Base-by-base conservation (phyloP, 768 basidiomycete genomes). In the Daedaleopsis nitida region DNA sequence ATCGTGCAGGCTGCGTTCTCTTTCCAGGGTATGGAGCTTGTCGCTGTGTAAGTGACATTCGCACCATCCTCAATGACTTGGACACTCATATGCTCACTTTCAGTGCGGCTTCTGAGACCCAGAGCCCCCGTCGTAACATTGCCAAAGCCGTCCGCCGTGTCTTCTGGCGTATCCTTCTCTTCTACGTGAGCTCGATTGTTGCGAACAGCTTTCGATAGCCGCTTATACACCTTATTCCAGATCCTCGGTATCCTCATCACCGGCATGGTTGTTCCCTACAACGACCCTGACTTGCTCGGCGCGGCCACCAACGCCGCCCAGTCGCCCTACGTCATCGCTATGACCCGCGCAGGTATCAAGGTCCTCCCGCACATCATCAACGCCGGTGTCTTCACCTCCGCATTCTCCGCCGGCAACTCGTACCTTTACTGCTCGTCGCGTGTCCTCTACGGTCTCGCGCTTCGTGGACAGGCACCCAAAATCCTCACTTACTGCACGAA, bases 241-340 rank as follows among this genome's bases (percentile, higher is more conserved):
- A 80, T 91, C 62, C 76, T 90, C 51, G 89, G 88, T 35, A 80
- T 91, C 59, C 69, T 91, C 58, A 83, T 89, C 70, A 85, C 88
- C 42, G 91, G 91, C 60, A 86, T 94, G 86, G 79, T 93, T 43
- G 89, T 95, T 47, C 83, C 89, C 1, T 89, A 81, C 65, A 77
- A 86, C 67, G 86, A 93, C 70, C 69, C 72, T 0, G 69, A 73
- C 12, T 76, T 92, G 44, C 78, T 88, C 44, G 69, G 74, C 57
- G 62, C 76, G 74, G 69, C 78, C 27, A 84, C 85, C 52, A 90
- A 83, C 48, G 92, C 91, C n/a, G 84, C 87, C 0, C 72, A 86
- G 55, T 92, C 91, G 4, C 93, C 93, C 3, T 96, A 91, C 74
- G 92, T 94, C 57, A 88, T 94, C 64, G 92, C 91, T 19, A 86